Evolutionary conservation across 768 basidiomycete genomes (phyloP), one percentile per base, ranked within the genome.

Genomic region (Daedaleopsis sinensis): DNA sequence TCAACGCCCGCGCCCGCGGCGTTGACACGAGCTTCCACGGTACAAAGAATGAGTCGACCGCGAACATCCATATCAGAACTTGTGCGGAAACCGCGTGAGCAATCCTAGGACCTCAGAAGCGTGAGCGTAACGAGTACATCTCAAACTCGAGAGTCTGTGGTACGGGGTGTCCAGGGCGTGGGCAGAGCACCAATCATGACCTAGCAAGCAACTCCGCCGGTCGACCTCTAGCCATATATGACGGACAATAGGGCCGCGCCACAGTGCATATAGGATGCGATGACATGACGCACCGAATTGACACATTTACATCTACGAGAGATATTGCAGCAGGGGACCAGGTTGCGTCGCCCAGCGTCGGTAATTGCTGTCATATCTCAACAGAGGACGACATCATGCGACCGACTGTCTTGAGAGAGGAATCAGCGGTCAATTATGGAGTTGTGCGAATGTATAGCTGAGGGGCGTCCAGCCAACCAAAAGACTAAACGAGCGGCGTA

Each of bases 401-500:
- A 42, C 46, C 21, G 47, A 42, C 23, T 36, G 46, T 59, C 54
- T 59, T 35, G 62, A 52, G 55, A 64, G 62, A 48, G 51, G 54
- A 52, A 57, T 64, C 58, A 59, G 62, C 23, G 46, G 44, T 64
- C 15, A 36, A 59, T 64, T 64, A 59, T 21, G 49, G 39, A 23
- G 42, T 42, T 42, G 39, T 35, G 54, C 55, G 53, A 44, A 27
- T 43, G 54, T 63, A 59, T 58, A 59, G 21, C 43, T 59, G 50
- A 35, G 52, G 50, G 19, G 47, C 50, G 36, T 48, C 50, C 49
- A 19, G 46, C 24, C 44, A 55, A 39, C 24, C 44, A 55, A 39
- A 52, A 46, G 35, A 38, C 32, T 35, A 27, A 43, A 35, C 52
- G n/a, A 49, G 47, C 35, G 37, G 32, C 50, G 39, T 51, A 53